Evolutionary conservation across 257 asterid genomes (phyloP), one percentile per base, ranked within the genome.

Genomic region (Solanum medicagineum): DNA sequence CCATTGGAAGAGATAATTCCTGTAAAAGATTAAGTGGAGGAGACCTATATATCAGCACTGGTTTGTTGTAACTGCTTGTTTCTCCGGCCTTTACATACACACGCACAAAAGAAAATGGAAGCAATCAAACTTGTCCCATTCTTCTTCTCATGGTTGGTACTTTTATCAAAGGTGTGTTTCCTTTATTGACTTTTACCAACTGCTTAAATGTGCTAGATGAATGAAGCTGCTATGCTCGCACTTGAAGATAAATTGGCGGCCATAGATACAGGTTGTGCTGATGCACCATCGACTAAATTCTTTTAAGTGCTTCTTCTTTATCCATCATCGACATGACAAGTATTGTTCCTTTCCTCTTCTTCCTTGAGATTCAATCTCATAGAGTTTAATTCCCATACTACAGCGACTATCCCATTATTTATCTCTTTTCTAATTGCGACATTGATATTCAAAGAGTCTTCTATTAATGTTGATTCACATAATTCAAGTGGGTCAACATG

Each of bases 1-100:
- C 96, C 85, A 80, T 96, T 44, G 98, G 93, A 44, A 91, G 86
- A 85, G 93, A 89, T 65, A 6, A 45, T 62, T 87, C 91, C 32
- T 96, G 96, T 86, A 87, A 89, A 85, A 93, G 92, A 82, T 87
- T 96, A 32, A 96, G 98, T 77, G 98, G 98, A 80, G 99, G 97
- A 13, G 98, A 94, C 86, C 97, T 94, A 36, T 36, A 36, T 36
- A 77, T 84, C 91, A 71, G 89, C 93, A 42, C 90, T 94, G 95
- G 97, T 94, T 83, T 77, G 91, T 86, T 73, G 73, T 77, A 53
- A 49, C 84, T 77, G 6, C 26, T n/a, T 69, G 51, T 32, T 86
- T 26, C 40, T 24, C 79, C 15, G 56, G 69, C 40, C 59, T 70
- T 55, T 60, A 24, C 70, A 36, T 36, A 36, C 3, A 36, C 42